These are phyloP conservation scores for Malus hybrid DNA, from an alignment of 331 rosid species.

Conservation along the genomic window DNA sequence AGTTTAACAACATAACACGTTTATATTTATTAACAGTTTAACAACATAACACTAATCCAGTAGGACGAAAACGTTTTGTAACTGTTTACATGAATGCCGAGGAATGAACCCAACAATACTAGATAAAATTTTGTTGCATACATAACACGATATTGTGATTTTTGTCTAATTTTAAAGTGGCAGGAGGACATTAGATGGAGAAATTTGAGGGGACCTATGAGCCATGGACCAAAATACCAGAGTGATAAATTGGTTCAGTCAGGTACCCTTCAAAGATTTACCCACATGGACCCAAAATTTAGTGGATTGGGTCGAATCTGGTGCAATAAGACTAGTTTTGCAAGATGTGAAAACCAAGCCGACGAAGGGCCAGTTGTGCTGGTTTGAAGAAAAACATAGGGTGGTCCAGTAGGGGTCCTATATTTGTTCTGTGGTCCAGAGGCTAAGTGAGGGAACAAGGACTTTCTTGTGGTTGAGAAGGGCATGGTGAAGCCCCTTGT, in stretches of 20 bases:
- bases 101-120: conserved; percentile 38
- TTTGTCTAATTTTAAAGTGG: conserved; percentile 8
- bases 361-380: conserved; percentile 12
- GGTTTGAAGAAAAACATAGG: conserved; percentile 3
- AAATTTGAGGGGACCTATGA: conserved; percentile 8
- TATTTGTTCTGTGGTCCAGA: conserved; percentile 34
- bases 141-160: neutral
- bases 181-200: neutral
- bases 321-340: neutral
- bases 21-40: neutral
- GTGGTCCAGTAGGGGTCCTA: conserved; percentile 33
- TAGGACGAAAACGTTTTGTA: neutral
- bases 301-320: conserved; percentile 16
- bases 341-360: conserved; percentile 3
- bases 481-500: conserved; percentile 16
- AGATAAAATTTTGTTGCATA: conserved; percentile 5
- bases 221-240: conserved; percentile 7
- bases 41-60: neutral
- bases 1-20: no score
- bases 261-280: conserved; percentile 30
- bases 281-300: conserved; percentile 30
- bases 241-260: conserved; percentile 6
- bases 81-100: neutral
- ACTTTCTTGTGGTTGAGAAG: conserved; percentile 15
- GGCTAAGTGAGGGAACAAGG: neutral